Conservation (phyloP, 257 asterid species). For the Penstemon eatonii region DNA sequence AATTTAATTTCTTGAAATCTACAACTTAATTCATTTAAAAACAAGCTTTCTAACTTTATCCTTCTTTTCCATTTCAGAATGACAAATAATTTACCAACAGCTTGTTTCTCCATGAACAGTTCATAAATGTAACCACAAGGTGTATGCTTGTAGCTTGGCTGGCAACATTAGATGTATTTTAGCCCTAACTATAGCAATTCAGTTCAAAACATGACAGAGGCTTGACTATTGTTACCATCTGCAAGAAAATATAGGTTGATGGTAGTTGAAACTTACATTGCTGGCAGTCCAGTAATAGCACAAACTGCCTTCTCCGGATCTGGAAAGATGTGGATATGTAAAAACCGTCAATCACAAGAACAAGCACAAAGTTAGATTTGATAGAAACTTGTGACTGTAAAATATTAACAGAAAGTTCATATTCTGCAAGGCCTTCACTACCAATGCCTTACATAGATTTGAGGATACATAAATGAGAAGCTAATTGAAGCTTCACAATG, state of each 20-base stretch:
- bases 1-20: not conserved
- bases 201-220: not conserved
- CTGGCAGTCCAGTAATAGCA: conserved; percentile 85
- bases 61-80: no score
- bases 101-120: no score
- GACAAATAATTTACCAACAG: no score
- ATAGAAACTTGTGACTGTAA: not conserved
- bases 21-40: conserved; percentile 12
- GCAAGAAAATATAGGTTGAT: not conserved
- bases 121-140: no score
- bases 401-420: conserved; percentile 9
- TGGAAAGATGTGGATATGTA: conserved; percentile 40
- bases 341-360: conserved; percentile 21
- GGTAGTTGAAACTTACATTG: conserved; percentile 46
- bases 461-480: conserved; percentile 7
- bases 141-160: not conserved
- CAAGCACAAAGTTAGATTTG: not conserved
- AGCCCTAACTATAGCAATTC: not conserved
- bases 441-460: conserved; percentile 5
- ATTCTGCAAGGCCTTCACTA: not conserved
- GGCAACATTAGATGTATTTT: not conserved
- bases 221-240: conserved; percentile 10
- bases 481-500: conserved; percentile 15
- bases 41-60: not conserved
- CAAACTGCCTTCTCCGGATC: conserved; percentile 82